These are phyloP conservation scores for Fraxinus dipetala DNA, from an alignment of 305 asterid species.

Conservation along the genomic window DNA sequence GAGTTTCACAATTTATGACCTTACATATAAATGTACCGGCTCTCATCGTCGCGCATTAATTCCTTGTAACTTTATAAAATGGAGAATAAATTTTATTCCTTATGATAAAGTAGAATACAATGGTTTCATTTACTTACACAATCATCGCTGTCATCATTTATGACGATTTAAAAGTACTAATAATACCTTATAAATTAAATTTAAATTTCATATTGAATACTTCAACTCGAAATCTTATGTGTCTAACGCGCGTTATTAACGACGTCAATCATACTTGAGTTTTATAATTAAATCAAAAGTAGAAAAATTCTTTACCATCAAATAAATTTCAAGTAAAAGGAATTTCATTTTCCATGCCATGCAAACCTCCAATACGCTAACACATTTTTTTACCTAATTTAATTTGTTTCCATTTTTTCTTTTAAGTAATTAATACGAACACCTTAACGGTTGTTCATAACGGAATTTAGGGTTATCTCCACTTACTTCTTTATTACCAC, in stretches of 20 bases:
- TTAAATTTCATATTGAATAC: neutral
- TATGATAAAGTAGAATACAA: neutral
- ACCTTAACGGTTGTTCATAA: neutral
- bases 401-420: neutral
- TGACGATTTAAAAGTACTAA: neutral
- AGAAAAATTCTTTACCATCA: neutral
- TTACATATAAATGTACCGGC: neutral
- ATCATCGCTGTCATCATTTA: neutral
- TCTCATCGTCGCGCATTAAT: neutral
- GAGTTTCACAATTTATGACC: neutral
- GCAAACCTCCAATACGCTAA: constrained; percentile 20
- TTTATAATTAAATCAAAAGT: neutral
- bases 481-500: constrained; percentile 31
- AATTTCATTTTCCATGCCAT: neutral
- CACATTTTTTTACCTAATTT: constrained; percentile 2
- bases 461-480: constrained; percentile 35
- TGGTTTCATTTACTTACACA: neutral
- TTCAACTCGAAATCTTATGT: neutral
- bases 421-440: constrained; percentile 10
- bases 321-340: neutral
- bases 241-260: neutral
- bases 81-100: neutral
- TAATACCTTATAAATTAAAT: neutral
- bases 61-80: neutral
- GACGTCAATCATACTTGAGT: neutral